A percentile compares a stretch with the other conserved stretches of the same genome.
Conservation (phyloP, 2,329 filamentous ascomycete species). For the Fonsecaea multimorphosa region DNA sequence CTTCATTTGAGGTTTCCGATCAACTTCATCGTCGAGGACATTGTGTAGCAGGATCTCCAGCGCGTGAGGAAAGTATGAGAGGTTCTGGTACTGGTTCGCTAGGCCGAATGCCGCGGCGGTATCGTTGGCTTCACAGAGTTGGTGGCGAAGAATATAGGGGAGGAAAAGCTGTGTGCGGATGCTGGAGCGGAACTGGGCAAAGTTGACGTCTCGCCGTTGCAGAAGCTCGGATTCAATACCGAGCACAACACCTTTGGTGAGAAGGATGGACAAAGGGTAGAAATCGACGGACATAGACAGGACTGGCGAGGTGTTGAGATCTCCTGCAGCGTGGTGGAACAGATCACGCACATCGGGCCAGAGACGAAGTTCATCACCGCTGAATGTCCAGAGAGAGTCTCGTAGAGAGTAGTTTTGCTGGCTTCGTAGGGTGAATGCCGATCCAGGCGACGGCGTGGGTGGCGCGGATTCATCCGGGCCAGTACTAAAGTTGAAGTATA, state of each 20-base stretch:
- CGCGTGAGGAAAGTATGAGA: conserved; percentile 92
- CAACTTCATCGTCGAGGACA: conserved; percentile 92
- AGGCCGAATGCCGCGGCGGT: conserved; percentile 80
- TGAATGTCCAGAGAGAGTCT: conserved; percentile 94
- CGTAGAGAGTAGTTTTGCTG: conserved; percentile 65
- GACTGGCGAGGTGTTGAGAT: conserved; percentile 47
- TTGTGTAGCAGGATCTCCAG: conserved; percentile 91
- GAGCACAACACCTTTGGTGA: conserved; percentile 88
- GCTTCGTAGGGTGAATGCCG: conserved; percentile 50
- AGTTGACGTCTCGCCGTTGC: conserved; percentile 89
- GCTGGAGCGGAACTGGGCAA: conserved; percentile 86
- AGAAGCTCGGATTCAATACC: conserved; percentile 91
- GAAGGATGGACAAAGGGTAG: conserved; percentile 84
- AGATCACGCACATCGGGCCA: conserved; percentile 92
- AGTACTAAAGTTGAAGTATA: conserved; percentile 53
- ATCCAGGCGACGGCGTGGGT: conserved; percentile 56
- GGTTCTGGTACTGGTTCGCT: conserved; percentile 80
- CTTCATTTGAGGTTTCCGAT: conserved; percentile 52
- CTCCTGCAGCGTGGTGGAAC: conserved; percentile 67
- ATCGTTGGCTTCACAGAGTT: conserved; percentile 72
- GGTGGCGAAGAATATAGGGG: conserved; percentile 81
- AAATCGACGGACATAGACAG: conserved; percentile 89
- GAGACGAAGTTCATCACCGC: conserved; percentile 80
- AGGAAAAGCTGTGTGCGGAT: conserved; percentile 93
- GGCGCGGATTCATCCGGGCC: conserved; percentile 56